Percentiles rank a stretch among this genome's conserved stretches.
Evolutionary conservation across 345 rosid species (phyloP).

Genomic region (Triadica sebifera): DNA sequence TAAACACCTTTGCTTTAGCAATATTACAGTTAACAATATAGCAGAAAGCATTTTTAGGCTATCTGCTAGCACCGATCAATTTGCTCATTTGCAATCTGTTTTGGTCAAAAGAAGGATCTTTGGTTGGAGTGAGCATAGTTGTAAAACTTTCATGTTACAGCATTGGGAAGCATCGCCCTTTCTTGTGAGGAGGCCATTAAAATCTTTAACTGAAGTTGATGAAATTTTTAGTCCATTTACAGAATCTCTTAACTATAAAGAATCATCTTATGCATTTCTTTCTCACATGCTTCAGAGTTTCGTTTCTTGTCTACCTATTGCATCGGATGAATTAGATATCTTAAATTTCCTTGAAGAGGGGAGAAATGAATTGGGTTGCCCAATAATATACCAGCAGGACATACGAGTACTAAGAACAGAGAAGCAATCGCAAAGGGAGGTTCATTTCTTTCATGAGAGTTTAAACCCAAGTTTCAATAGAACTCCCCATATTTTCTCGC

Average conservation of each 20-base stretch:
- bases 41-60: constrained; percentile 60
- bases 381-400: constrained; percentile 52
- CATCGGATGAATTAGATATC: constrained; percentile 54
- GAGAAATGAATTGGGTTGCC: constrained; percentile 47
- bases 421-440: constrained; percentile 37
- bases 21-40: constrained; percentile 32
- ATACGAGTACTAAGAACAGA: constrained; percentile 48
- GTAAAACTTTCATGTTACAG: constrained; percentile 35
- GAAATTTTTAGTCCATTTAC: constrained; percentile 35
- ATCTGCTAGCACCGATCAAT: constrained; percentile 25
- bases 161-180: constrained; percentile 52
- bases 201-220: constrained; percentile 22
- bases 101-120: constrained; percentile 37
- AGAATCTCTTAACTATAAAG: constrained; percentile 21
- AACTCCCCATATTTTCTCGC: constrained; percentile 20
- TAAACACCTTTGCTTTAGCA: constrained; percentile 20
- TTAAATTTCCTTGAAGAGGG: constrained; percentile 43
- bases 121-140: constrained; percentile 29
- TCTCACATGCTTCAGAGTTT: constrained; percentile 37
- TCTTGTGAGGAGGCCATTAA: constrained; percentile 28
- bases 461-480: constrained; percentile 11
- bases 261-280: constrained; percentile 27
- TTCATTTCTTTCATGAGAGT: constrained; percentile 35
- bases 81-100: constrained; percentile 19
- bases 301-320: constrained; percentile 49